phyloP scores from a whole-genome alignment of 1,284 basidiomycete genomes.

The Grifola frondosa region DNA sequence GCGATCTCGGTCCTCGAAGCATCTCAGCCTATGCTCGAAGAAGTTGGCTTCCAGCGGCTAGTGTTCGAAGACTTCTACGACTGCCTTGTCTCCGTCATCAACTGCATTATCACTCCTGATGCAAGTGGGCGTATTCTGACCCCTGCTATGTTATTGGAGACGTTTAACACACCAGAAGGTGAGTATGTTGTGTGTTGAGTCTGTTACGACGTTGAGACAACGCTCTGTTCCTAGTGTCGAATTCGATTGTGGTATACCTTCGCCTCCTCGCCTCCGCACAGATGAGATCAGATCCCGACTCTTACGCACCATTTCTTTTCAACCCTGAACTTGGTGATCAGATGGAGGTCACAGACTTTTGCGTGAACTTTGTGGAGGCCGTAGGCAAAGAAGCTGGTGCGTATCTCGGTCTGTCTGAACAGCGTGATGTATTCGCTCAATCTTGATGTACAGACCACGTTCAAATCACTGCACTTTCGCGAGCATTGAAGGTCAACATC shows the following conservation, averaged over 20 bases:
- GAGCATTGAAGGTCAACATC: constrained; percentile 67
- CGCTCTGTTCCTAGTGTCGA: constrained; percentile 47
- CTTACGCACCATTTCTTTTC: constrained; percentile 73
- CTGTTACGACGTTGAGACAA: neutral
- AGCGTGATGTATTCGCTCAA: neutral
- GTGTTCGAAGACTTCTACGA: constrained; percentile 63
- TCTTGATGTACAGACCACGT: constrained; percentile 61
- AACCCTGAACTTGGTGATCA: constrained; percentile 67
- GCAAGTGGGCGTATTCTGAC: constrained; percentile 38
- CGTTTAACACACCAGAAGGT: constrained; percentile 61
- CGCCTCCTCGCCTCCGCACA: constrained; percentile 81
- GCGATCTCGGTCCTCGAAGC: constrained; percentile 55
- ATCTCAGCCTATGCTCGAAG: constrained; percentile 53
- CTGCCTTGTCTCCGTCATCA: constrained; percentile 42
- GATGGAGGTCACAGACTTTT: constrained; percentile 67
- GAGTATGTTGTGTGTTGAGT: constrained; percentile 13
- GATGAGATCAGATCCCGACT: constrained; percentile 65
- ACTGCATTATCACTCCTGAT: constrained; percentile 42
- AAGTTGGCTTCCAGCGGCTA: constrained; percentile 66
- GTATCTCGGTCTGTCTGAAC: constrained; percentile 11
- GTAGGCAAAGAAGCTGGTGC: constrained; percentile 79
- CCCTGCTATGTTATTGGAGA: constrained; percentile 41
- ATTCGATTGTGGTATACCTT: constrained; percentile 73
- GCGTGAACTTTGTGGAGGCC: constrained; percentile 76
- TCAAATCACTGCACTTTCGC: constrained; percentile 78